Conservation (phyloP, 768 basidiomycete genomes). For the Tricholoma terreum region DNA sequence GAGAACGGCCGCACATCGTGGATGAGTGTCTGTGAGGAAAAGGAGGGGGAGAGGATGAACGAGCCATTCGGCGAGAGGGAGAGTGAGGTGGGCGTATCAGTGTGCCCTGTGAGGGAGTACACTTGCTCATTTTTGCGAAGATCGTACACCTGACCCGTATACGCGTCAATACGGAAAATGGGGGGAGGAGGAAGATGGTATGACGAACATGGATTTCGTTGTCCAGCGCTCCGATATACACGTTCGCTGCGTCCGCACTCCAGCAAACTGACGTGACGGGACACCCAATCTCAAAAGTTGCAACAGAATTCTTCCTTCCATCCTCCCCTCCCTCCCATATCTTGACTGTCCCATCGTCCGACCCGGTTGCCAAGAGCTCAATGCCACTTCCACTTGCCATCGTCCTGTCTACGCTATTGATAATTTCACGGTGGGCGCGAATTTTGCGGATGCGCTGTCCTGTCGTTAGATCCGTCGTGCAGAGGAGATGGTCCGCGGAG, state of each 20-base stretch:
- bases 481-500: constrained; percentile 84
- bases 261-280: constrained; percentile 92
- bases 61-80: constrained; percentile 85
- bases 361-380: constrained; percentile 84
- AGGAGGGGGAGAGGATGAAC: constrained; percentile 85
- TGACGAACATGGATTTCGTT: constrained; percentile 90
- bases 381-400: constrained; percentile 79
- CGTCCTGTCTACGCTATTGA: constrained; percentile 87
- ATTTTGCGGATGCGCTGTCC: constrained; percentile 81
- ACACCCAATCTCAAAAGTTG: constrained; percentile 80
- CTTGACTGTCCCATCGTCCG: constrained; percentile 89
- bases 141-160: constrained; percentile 72
- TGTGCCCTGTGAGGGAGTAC: constrained; percentile 79
- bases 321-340: constrained; percentile 90
- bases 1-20: constrained; percentile 96
- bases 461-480: constrained; percentile 74
- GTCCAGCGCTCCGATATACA: constrained; percentile 92
- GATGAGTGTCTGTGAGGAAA: constrained; percentile 86
- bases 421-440: constrained; percentile 86
- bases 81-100: constrained; percentile 93
- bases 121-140: constrained; percentile 81
- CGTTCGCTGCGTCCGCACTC: constrained; percentile 85
- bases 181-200: constrained; percentile 2
- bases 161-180: constrained; percentile 4
- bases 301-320: constrained; percentile 66